Conservation (phyloP, 148 eudicot genomes). For the Cornus suecica region DNA sequence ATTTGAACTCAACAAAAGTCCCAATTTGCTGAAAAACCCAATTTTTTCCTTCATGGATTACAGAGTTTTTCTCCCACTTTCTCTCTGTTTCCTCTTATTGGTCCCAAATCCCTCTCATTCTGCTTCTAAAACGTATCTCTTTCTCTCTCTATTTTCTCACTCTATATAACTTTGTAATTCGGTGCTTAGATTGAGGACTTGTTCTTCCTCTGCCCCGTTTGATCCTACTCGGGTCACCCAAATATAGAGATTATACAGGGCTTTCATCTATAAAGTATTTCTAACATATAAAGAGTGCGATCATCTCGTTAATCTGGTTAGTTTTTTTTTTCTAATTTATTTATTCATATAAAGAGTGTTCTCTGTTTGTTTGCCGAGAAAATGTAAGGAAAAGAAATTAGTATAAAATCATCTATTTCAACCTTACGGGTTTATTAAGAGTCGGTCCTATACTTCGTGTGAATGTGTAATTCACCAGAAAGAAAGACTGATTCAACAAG, state of each 20-base stretch:
- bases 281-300: constrained; percentile 82
- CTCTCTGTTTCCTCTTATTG: constrained; percentile 14
- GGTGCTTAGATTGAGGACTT: constrained; percentile 52
- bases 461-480: too few species aligned
- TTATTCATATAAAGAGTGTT: not conserved
- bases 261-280: constrained; percentile 65
- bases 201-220: constrained; percentile 30
- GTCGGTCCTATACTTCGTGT: too few species aligned
- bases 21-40: not conserved
- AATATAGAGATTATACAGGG: constrained; percentile 46
- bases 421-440: too few species aligned
- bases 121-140: constrained; percentile 13
- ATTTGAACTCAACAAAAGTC: not conserved
- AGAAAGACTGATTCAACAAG: too few species aligned
- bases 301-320: constrained; percentile 80
- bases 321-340: constrained; percentile 16
- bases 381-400: not conserved
- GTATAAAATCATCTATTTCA: too few species aligned
- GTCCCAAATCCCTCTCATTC: constrained; percentile 19
- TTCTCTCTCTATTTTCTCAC: too few species aligned
- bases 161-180: constrained; percentile 12
- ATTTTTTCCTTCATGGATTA: constrained; percentile 15
- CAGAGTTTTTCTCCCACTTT: constrained; percentile 1
- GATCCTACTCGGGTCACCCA: constrained; percentile 87
- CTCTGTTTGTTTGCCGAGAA: not conserved